Percentiles rank a stretch among this genome's conserved stretches.
These are phyloP conservation scores for Hymenoscyphus linearis DNA, from an alignment of 2,329 filamentous ascomycete species.

Conservation along the genomic window DNA sequence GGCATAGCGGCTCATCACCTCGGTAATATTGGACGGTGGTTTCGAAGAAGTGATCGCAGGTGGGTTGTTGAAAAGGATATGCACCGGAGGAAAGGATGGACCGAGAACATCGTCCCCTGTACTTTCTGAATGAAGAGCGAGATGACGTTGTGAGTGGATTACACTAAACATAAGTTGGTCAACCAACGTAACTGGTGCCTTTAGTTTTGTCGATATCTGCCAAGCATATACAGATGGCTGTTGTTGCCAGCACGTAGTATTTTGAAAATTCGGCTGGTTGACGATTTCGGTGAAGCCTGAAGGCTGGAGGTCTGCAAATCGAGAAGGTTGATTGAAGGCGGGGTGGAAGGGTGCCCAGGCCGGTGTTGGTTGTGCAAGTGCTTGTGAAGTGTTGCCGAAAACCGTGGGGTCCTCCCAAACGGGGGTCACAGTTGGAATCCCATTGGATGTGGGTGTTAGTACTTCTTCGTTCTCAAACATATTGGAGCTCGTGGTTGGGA, in stretches of 20 bases:
- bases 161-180: constrained; percentile 29
- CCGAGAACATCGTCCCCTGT: constrained; percentile 22
- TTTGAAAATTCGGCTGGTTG: constrained; percentile 15
- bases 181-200: constrained; percentile 25
- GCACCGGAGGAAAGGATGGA: constrained; percentile 24
- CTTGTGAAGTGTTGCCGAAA: constrained; percentile 17
- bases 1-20: constrained; percentile 27
- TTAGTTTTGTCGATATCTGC: constrained; percentile 30
- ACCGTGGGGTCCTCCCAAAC: constrained; percentile 25
- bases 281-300: constrained; percentile 24
- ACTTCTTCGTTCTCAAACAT: background rate
- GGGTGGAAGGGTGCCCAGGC: constrained; percentile 28
- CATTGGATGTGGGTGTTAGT: background rate
- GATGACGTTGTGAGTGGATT: constrained; percentile 27
- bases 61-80: constrained; percentile 26
- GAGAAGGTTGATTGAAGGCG: constrained; percentile 24
- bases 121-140: constrained; percentile 17
- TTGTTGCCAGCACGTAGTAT: constrained; percentile 25
- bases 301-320: constrained; percentile 22
- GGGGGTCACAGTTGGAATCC: constrained; percentile 14
- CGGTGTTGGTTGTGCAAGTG: constrained; percentile 18
- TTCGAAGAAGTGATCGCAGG: constrained; percentile 11
- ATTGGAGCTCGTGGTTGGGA: constrained; percentile 10
- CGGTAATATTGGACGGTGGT: constrained; percentile 19
- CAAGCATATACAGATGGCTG: constrained; percentile 29